Percentiles rank a stretch among this genome's conserved stretches.
Evolutionary conservation across 2,329 filamentous ascomycete species (phyloP).

Genomic region (Sarocladiaceae sp.): DNA sequence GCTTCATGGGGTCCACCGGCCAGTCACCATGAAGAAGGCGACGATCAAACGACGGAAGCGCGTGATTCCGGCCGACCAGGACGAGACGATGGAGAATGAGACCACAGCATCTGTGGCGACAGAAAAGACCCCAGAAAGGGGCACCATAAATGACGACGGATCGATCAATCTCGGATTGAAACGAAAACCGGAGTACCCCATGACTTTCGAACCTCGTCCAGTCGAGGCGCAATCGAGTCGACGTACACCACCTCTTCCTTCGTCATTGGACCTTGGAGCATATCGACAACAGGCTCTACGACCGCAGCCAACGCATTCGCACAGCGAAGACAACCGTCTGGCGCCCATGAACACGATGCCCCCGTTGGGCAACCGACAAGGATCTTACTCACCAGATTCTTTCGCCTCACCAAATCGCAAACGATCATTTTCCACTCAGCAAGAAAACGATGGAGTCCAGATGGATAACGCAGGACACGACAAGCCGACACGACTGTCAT

Average conservation of each 20-base stretch:
- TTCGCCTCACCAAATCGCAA: conserved; percentile 57
- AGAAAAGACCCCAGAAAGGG: conserved; percentile 40
- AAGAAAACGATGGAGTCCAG: conserved; percentile 44
- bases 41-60: conserved; percentile 95
- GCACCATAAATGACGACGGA: conserved; percentile 56
- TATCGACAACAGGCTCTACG: conserved; percentile 42
- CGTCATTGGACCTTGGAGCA: conserved; percentile 38
- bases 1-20: conserved; percentile 85
- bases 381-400: conserved; percentile 54
- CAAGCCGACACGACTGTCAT: conserved; percentile 58
- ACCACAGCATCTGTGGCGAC: conserved; percentile 32
- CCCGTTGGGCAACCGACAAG: conserved; percentile 41
- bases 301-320: conserved; percentile 31
- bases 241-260: conserved; percentile 37
- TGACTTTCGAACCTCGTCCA: conserved; percentile 42
- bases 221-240: conserved; percentile 33
- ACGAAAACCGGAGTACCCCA: conserved; percentile 37
- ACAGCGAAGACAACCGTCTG: conserved; percentile 51
- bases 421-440: conserved; percentile 59
- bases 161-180: conserved; percentile 57
- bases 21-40: conserved; percentile 97
- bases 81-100: conserved; percentile 42
- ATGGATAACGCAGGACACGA: conserved; percentile 35
- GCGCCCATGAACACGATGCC: conserved; percentile 47
- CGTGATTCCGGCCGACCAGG: conserved; percentile 71